Percentiles rank a stretch among this genome's conserved stretches.
phyloP scores from a whole-genome alignment of 139 green algal species.

The Eudorina sp. region DNA sequence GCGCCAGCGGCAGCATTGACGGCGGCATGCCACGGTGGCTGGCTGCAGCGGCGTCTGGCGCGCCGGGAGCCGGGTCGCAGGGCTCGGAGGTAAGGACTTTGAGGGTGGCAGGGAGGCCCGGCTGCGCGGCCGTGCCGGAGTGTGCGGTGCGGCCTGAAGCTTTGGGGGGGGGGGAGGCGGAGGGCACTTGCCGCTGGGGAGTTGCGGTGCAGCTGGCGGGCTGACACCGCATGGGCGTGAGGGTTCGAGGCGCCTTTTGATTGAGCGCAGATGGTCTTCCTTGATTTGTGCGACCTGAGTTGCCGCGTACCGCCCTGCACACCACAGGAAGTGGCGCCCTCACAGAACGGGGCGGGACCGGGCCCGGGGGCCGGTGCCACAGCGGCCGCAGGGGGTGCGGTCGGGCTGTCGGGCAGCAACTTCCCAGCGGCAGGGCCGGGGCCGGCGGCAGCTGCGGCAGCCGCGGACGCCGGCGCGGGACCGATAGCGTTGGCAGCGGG shows the following conservation, averaged over 20 bases:
- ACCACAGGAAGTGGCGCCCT: background rate
- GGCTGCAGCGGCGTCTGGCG: constrained; percentile 44
- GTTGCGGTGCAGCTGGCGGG: no score
- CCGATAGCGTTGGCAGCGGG: background rate
- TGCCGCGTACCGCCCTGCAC: no score
- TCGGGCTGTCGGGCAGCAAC: background rate
- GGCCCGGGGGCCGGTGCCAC: background rate
- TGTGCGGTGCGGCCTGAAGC: no score
- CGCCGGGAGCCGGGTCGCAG: constrained; percentile 25
- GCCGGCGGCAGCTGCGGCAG: background rate
- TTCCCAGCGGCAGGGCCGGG: background rate
- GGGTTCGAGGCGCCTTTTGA: no score
- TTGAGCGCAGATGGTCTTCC: no score
- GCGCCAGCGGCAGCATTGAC: background rate
- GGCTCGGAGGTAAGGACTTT: background rate
- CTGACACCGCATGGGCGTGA: no score
- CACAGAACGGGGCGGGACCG: background rate
- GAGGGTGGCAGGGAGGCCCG: no score
- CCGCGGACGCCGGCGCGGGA: background rate
- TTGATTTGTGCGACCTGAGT: no score
- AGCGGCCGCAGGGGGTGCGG: background rate
- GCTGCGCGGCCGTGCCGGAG: no score
- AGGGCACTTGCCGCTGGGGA: no score
- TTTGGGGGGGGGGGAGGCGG: no score
- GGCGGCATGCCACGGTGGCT: constrained; percentile 33